Conservation (phyloP, 2,329 filamentous ascomycete species). For the Myriosclerotinia scirpicola region DNA sequence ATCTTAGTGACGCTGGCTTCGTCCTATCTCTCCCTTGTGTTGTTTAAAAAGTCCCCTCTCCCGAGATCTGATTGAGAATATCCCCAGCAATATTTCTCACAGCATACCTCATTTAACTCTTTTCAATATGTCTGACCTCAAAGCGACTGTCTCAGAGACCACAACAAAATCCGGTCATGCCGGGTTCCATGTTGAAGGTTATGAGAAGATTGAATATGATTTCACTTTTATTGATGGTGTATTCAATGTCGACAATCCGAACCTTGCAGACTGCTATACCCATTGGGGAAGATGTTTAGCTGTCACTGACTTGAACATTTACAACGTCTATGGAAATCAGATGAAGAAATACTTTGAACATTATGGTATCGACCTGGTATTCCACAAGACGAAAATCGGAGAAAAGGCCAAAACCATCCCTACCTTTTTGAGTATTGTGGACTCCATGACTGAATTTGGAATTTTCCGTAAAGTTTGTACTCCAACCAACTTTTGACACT, state of each 20-base stretch:
- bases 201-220: constrained; percentile 75
- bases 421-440: constrained; percentile 66
- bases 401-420: constrained; percentile 75
- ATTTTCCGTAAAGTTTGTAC: constrained; percentile 59
- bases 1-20: constrained; percentile 11
- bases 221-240: constrained; percentile 71
- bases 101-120: neutral
- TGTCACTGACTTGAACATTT: constrained; percentile 71
- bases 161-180: constrained; percentile 42
- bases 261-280: constrained; percentile 65
- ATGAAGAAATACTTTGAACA: constrained; percentile 68
- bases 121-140: constrained; percentile 65
- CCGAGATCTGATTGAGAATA: neutral
- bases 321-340: constrained; percentile 63
- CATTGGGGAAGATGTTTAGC: constrained; percentile 65
- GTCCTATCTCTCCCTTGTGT: neutral
- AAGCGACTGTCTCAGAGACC: constrained; percentile 64
- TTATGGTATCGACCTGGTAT: constrained; percentile 59
- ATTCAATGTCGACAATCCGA: constrained; percentile 59
- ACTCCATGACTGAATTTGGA: constrained; percentile 73
- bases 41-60: constrained; percentile 5
- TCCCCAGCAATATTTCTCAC: neutral
- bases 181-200: constrained; percentile 70
- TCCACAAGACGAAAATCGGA: constrained; percentile 73
- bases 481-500: constrained; percentile 19